Base-by-base conservation (phyloP, 768 basidiomycete species). In the Coprinopsis cinerea region DNA sequence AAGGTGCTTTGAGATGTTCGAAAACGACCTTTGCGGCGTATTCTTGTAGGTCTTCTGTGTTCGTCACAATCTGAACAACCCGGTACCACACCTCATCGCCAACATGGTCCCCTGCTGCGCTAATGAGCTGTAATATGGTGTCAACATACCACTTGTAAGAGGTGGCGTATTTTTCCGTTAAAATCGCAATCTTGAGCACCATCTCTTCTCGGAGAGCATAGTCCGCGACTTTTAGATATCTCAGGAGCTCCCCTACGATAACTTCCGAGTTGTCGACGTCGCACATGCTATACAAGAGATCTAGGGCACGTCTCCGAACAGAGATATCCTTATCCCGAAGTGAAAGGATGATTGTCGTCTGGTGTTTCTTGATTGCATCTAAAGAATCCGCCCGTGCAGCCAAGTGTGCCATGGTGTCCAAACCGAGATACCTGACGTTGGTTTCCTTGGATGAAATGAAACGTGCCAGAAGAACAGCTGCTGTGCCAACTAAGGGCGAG, bases 21-120 rank as follows among this genome's bases (percentile, higher is more conserved):
- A 92, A 92, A 35, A 92, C 81, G 17, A 91, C 93, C 59, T 85
- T 85, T 3, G 92, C 92, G 9, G 96, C 96, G 69, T 99, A 99
- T 55, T 89, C 82, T 64, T 99, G 94, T 25, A 99, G 73, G 67
- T 98, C 92, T 64, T 97, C 95, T 20, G 96, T 99, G 62, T 99
- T 99, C 40, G 92, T 97, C 42, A 96, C 91, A 53, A 99, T 97
- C 63, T 97, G 96, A 23, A 99, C 88, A 44, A 99, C 93, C 46
- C 96, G 89, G 67, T 96, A 98, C 96, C 96, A 99, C 27, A 99
- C 96, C 72, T 98, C 96, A 56, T 98, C 95, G 40, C 96, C 96
- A 46, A 99, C 95, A 62, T 99, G 93, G 61, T 99, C 96, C 47
- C 96, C 96, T 10, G 96, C 96, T 34, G 92, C 85, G 62, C 88